Evolutionary conservation across 2,329 filamentous ascomycete species (phyloP).

Genomic region (Colletotrichum tanaceti): DNA sequence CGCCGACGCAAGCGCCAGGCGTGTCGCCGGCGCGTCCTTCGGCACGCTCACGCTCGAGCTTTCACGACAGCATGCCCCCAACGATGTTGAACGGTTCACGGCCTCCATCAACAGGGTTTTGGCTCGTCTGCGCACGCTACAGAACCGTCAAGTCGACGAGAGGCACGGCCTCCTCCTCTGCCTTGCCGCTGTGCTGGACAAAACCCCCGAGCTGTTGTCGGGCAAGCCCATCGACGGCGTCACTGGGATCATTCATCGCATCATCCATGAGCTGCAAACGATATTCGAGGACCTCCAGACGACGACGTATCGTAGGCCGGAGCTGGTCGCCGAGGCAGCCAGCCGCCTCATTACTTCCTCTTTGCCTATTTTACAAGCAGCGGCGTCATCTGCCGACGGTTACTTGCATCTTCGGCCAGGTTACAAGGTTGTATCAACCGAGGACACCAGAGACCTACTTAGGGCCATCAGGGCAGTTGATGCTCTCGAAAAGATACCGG

Average conservation of each 20-base stretch:
- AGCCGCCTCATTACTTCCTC: conserved; percentile 68
- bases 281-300: conserved; percentile 57
- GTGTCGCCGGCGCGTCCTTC: conserved; percentile 77
- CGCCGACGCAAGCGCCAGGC: conserved; percentile 77
- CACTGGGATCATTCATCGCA: background rate
- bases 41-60: conserved; percentile 65
- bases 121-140: conserved; percentile 58
- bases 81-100: conserved; percentile 47
- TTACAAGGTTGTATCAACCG: conserved; percentile 41
- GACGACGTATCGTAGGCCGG: conserved; percentile 67
- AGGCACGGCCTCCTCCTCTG: conserved; percentile 74
- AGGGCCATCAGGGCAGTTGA: conserved; percentile 29
- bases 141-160: conserved; percentile 73
- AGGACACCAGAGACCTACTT: conserved; percentile 28
- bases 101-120: conserved; percentile 57
- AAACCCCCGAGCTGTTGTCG: conserved; percentile 52
- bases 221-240: conserved; percentile 19
- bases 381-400: conserved; percentile 39
- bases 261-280: conserved; percentile 44
- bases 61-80: conserved; percentile 42
- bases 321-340: conserved; percentile 72
- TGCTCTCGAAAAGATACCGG: conserved; percentile 13
- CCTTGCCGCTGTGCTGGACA: conserved; percentile 68
- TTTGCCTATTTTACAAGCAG: conserved; percentile 60
- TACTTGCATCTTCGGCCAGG: conserved; percentile 26